Base-by-base conservation (phyloP, 441 rosid genomes). In the Daphne laureola region DNA sequence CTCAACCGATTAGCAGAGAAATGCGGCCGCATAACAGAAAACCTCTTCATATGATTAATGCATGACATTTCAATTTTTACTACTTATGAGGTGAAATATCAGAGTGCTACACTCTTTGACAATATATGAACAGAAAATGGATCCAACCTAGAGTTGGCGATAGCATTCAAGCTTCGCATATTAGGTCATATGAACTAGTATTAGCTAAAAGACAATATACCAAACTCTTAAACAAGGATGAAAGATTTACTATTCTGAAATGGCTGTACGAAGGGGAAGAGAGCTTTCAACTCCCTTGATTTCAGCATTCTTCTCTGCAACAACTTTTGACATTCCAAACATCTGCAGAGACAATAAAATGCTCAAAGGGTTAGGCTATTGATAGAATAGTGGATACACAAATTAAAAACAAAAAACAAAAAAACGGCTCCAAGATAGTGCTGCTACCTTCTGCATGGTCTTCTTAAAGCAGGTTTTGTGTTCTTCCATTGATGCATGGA, bases 401-500 rank as follows among this genome's bases (percentile, higher is more conserved):
- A n/a, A n/a, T n/a, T n/a, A n/a, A n/a, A n/a, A n/a, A n/a, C n/a
- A n/a, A n/a, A n/a, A n/a, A n/a, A n/a, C n/a, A n/a, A 7, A 7
- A 27, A 27, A 27, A 27, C 7, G 2, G 35, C 35, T 27, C 7
- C 4, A 27, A 4, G 9, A 31, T 31, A 31, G 46, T 38, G 16
- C 14, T 46, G 21, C 23, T 54, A 87, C 96, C 95, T 86, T 86
- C 13, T 74, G 67, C 26, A 86, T 73, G 51, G 91, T 80, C 73
- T 88, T 88, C 59, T 80, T 74, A 57, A 88, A 88, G 70, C 96
- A 91, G 21, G 65, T 62, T 73, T 83, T 87, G 76, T 91, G 96
- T 66, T 91, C 98, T 38, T 83, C 89, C 93, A 88, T 76, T 7
- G 93, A 91, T n/a, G 96, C 88, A 61, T 77, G 62, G 12, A 91